A percentile compares a stretch with the other conserved stretches of the same genome.
Conservation (phyloP, 2,329 filamentous ascomycete genomes). For the Fusarium dimerum region DNA sequence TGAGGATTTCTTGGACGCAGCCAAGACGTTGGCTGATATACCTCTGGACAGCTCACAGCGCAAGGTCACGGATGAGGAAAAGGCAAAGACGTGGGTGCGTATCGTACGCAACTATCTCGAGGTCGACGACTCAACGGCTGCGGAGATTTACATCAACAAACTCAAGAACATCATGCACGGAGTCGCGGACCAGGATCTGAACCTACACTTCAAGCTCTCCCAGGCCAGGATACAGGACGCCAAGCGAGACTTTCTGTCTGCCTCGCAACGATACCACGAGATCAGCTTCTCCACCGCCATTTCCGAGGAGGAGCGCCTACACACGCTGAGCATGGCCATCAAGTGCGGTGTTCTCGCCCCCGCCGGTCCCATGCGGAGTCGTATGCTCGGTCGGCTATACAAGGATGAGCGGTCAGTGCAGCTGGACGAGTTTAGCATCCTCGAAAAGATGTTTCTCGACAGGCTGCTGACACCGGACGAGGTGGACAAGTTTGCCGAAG, state of each 20-base stretch:
- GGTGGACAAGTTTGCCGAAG: constrained; percentile 80
- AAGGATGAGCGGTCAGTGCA: constrained; percentile 83
- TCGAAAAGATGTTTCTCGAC: constrained; percentile 98
- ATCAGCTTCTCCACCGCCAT: constrained; percentile 77
- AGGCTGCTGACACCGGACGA: constrained; percentile 79
- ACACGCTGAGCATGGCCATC: constrained; percentile 83
- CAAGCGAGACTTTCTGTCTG: constrained; percentile 84
- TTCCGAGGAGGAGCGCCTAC: constrained; percentile 82
- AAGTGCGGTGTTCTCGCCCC: constrained; percentile 91
- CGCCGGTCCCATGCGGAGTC: constrained; percentile 81
- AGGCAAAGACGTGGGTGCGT: constrained; percentile 85
- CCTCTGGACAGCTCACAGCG: constrained; percentile 88
- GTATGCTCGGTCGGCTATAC: constrained; percentile 80
- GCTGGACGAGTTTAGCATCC: constrained; percentile 78
- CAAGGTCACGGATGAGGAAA: constrained; percentile 77
- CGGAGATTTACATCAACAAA: constrained; percentile 88
- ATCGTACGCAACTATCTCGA: constrained; percentile 95
- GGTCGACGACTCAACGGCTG: constrained; percentile 83
- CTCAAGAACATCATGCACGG: constrained; percentile 89
- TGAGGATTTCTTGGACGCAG: constrained; percentile 79
- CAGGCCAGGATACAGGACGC: constrained; percentile 93
- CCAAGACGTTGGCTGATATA: constrained; percentile 77
- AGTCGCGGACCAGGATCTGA: constrained; percentile 71
- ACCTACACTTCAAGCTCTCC: constrained; percentile 84
- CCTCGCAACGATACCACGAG: constrained; percentile 83